Evolutionary conservation across 208 protist species (phyloP).

Genomic region (Trypanosoma conorhini): DNA sequence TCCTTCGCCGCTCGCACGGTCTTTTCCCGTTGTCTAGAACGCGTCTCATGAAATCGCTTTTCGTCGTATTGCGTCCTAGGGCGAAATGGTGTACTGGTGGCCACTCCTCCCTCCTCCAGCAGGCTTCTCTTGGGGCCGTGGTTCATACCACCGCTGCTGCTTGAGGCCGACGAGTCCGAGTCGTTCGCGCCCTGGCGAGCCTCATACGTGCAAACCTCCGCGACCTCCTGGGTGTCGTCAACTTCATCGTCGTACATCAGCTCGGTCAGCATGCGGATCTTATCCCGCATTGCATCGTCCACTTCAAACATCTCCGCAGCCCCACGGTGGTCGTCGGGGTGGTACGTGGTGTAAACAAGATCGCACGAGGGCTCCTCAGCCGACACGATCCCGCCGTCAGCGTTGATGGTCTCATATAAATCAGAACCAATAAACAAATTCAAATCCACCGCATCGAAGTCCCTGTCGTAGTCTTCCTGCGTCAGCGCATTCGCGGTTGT

Average conservation of each 20-base stretch:
- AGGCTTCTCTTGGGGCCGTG: constrained; percentile 13
- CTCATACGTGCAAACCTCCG: constrained; percentile 20
- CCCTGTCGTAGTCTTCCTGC: constrained; percentile 46
- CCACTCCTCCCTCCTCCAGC: background rate
- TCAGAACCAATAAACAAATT: constrained; percentile 30
- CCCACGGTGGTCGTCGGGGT: constrained; percentile 25
- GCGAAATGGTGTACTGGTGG: constrained; percentile 3
- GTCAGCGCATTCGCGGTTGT: constrained; percentile 35
- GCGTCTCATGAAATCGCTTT: constrained; percentile 68
- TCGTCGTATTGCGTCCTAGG: constrained; percentile 71
- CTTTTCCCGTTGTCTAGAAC: constrained; percentile 43
- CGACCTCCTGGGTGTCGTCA: constrained; percentile 59
- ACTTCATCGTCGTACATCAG: constrained; percentile 91
- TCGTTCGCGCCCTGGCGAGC: constrained; percentile 10
- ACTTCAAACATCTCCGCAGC: constrained; percentile 57
- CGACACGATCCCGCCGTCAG: constrained; percentile 20
- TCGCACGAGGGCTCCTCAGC: constrained; percentile 13
- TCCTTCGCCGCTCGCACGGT: constrained; percentile 50
- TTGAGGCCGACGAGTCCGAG: constrained; percentile 9
- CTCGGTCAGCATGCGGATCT: constrained; percentile 83
- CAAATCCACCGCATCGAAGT: constrained; percentile 21
- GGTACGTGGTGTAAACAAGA: constrained; percentile 11
- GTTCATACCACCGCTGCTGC: constrained; percentile 7
- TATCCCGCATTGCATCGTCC: constrained; percentile 77
- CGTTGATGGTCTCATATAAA: constrained; percentile 27